Conservation (phyloP, 1,284 basidiomycete species). For the Xerocomus amazonicus region DNA sequence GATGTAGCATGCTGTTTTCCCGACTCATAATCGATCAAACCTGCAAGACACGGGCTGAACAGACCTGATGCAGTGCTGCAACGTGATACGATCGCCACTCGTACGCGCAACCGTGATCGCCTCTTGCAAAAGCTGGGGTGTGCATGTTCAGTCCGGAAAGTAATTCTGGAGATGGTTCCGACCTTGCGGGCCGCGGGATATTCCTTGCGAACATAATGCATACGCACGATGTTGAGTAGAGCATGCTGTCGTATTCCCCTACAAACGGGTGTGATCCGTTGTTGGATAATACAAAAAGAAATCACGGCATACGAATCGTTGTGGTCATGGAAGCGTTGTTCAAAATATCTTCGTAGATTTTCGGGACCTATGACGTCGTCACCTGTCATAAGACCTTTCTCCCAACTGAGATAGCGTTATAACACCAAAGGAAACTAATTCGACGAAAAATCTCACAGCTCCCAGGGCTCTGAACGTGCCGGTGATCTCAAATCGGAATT, state of each 20-base stretch:
- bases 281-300: neutral
- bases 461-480: conserved; percentile 59
- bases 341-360: conserved; percentile 71
- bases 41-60: conserved; percentile 34
- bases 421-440: too few relatives aligned
- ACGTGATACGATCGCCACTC: conserved; percentile 62
- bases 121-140: conserved; percentile 60
- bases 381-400: conserved; percentile 56
- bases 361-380: conserved; percentile 68
- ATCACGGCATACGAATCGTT: conserved; percentile 64
- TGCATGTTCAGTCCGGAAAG: conserved; percentile 3
- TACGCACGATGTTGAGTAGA: conserved; percentile 68
- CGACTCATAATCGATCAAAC: conserved; percentile 11
- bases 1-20: conserved; percentile 57
- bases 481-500: conserved; percentile 61
- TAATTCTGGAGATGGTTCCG: neutral
- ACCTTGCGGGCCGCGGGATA: conserved; percentile 66
- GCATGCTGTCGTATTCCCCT: conserved; percentile 78
- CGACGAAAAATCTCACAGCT: conserved; percentile 43
- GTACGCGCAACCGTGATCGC: conserved; percentile 71
- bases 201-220: conserved; percentile 70
- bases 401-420: conserved; percentile 48
- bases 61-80: conserved; percentile 77
- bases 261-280: conserved; percentile 8
- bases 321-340: conserved; percentile 74